Conservation (phyloP, 257 asterid genomes). For the Haberlea rhodopensis region DNA sequence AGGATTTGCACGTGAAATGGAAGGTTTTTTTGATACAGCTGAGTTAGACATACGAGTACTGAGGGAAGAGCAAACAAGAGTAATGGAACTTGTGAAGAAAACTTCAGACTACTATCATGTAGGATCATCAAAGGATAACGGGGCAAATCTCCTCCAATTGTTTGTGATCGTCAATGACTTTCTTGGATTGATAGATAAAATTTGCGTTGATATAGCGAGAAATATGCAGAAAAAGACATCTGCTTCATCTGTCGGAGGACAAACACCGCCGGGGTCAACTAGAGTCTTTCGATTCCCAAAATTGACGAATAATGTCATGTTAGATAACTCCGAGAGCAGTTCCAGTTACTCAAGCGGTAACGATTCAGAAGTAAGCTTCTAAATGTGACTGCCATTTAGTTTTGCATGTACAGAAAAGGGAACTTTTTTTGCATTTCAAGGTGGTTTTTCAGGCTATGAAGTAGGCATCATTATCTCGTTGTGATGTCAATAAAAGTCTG, state of each 20-base stretch:
- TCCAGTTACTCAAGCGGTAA: conserved; percentile 39
- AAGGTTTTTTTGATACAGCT: conserved; percentile 49
- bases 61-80: conserved; percentile 56
- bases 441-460: background rate
- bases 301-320: conserved; percentile 68
- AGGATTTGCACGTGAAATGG: conserved; percentile 54
- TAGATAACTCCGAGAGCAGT: conserved; percentile 44
- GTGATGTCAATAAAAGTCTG: background rate
- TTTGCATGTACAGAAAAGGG: conserved; percentile 32
- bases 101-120: conserved; percentile 77
- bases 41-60: conserved; percentile 49
- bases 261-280: conserved; percentile 51
- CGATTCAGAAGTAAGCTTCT: conserved; percentile 33
- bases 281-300: conserved; percentile 74
- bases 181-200: conserved; percentile 77
- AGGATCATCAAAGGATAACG: conserved; percentile 57
- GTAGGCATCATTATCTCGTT: background rate
- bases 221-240: conserved; percentile 64
- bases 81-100: conserved; percentile 71
- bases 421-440: background rate
- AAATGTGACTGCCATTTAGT: conserved; percentile 9
- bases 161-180: conserved; percentile 70
- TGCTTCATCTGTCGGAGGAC: conserved; percentile 31
- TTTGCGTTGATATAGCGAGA: conserved; percentile 70
- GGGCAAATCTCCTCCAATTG: conserved; percentile 51